Percentiles rank a stretch among this genome's conserved stretches.
These are phyloP conservation scores for Halophytophthora polymorphica DNA, from an alignment of 352 stramenopile genomes.

Conservation along the genomic window DNA sequence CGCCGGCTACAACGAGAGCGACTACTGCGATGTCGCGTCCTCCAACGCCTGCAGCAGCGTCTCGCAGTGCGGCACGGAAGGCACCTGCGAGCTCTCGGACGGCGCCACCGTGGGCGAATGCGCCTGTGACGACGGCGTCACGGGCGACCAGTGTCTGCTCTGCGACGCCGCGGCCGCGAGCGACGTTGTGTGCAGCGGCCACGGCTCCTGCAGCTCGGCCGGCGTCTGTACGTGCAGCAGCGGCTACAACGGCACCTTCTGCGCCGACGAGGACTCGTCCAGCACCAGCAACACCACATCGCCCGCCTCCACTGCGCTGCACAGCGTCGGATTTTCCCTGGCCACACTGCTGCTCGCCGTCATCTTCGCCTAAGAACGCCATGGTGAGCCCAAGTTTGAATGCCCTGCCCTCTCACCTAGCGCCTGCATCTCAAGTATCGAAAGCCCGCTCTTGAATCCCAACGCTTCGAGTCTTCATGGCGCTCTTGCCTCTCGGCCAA, in stretches of 20 bases:
- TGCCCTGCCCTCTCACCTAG: no score
- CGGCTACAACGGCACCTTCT: slow-evolving; percentile 70
- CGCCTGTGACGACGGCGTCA: slow-evolving; percentile 45
- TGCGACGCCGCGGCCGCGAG: slow-evolving; percentile 40
- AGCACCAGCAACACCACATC: slow-evolving; percentile 7
- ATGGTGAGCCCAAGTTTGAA: no score
- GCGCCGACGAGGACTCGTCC: slow-evolving; percentile 20
- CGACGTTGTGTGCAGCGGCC: slow-evolving; percentile 36
- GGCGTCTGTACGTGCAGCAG: slow-evolving; percentile 52
- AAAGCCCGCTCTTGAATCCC: no score
- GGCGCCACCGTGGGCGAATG: slow-evolving; percentile 37
- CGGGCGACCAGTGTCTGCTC: slow-evolving; percentile 58
- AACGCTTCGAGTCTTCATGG: no score
- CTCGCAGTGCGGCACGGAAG: slow-evolving; percentile 55
- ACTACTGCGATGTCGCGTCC: slow-evolving; percentile 44
- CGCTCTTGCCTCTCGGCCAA: no score
- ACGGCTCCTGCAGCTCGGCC: slow-evolving; percentile 44
- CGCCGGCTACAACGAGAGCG: slow-evolving; percentile 52
- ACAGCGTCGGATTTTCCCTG: no score
- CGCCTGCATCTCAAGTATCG: no score
- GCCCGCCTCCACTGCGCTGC: slow-evolving; percentile 4
- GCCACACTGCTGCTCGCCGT: background rate
- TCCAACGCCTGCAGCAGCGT: slow-evolving; percentile 78
- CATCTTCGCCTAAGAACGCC: slow-evolving; percentile 2
- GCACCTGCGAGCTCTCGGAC: slow-evolving; percentile 38